phyloP scores from a whole-genome alignment of 495 filamentous ascomycete genomes.

The Penicillium argentinense region DNA sequence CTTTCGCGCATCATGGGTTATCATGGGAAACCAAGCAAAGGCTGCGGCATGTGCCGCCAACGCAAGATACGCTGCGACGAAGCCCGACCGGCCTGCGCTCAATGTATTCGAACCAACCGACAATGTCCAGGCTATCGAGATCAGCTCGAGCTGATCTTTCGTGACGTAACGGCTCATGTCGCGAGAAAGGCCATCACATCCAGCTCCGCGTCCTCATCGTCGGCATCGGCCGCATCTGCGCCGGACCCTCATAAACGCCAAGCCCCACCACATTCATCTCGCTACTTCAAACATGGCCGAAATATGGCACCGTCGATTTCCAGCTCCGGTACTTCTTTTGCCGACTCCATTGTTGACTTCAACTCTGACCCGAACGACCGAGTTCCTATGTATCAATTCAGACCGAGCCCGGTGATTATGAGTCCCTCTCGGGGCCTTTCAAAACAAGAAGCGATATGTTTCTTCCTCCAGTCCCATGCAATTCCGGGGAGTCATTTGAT shows the following conservation, averaged over 20 bases:
- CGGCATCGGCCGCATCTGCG: neutral
- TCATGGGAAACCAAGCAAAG: conserved; percentile 9
- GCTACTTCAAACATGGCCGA: neutral
- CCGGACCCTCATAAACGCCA: no score
- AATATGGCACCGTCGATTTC: neutral
- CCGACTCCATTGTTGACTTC: neutral
- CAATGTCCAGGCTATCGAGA: conserved; percentile 33
- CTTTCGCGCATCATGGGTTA: neutral
- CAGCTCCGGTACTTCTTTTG: neutral
- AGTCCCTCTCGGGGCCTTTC: neutral
- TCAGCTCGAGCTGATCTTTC: conserved; percentile 10
- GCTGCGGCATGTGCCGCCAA: conserved; percentile 6
- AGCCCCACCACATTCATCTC: neutral
- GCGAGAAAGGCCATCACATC: conserved; percentile 7
- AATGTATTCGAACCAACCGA: conserved; percentile 15
- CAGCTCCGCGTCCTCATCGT: neutral
- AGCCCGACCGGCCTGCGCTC: conserved; percentile 23
- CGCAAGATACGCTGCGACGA: conserved; percentile 25
- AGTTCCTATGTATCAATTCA: neutral
- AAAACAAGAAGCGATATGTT: conserved; percentile 2
- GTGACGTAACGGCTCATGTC: conserved; percentile 18
- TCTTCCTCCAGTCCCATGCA: conserved; percentile 4
- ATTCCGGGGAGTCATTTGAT: neutral
- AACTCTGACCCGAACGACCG: neutral
- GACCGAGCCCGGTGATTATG: neutral